These are phyloP conservation scores for Pleurotus citrinopileatus DNA, from an alignment of 768 basidiomycete genomes.

Conservation along the genomic window DNA sequence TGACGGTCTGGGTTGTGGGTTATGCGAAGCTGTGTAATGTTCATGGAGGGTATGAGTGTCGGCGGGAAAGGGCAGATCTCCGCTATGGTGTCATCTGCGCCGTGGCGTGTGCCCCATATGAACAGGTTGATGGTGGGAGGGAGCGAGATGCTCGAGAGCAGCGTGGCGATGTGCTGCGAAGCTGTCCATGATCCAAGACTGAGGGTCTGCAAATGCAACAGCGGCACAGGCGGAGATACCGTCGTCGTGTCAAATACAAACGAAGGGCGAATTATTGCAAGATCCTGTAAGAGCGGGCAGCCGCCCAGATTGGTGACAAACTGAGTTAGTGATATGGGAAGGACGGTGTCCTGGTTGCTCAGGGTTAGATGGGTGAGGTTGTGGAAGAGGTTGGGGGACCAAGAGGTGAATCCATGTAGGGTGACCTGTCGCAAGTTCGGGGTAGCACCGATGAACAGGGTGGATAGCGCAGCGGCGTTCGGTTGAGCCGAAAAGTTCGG, in stretches of 20 bases:
- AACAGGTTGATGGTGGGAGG: not conserved
- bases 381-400: conserved; percentile 5
- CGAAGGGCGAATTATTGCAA: conserved; percentile 2
- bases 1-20: conserved; percentile 7
- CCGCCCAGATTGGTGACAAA: not conserved
- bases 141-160: not conserved
- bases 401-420: conserved; percentile 5
- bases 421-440: conserved; percentile 3
- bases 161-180: conserved; percentile 5
- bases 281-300: not conserved
- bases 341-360: not conserved
- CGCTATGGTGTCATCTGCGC: not conserved
- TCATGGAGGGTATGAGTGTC: conserved; percentile 2
- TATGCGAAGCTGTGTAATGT: conserved; percentile 6
- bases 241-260: not conserved
- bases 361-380: conserved; percentile 6
- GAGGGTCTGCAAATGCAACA: not conserved
- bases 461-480: not conserved
- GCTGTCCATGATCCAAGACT: conserved; percentile 2
- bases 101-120: conserved; percentile 4
- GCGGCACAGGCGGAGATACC: not conserved
- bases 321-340: not conserved
- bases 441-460: not conserved
- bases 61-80: conserved; percentile 8
- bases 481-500: not conserved